phyloP scores from a whole-genome alignment of 2,329 filamentous ascomycete genomes.

The Bretziella fagacearum region DNA sequence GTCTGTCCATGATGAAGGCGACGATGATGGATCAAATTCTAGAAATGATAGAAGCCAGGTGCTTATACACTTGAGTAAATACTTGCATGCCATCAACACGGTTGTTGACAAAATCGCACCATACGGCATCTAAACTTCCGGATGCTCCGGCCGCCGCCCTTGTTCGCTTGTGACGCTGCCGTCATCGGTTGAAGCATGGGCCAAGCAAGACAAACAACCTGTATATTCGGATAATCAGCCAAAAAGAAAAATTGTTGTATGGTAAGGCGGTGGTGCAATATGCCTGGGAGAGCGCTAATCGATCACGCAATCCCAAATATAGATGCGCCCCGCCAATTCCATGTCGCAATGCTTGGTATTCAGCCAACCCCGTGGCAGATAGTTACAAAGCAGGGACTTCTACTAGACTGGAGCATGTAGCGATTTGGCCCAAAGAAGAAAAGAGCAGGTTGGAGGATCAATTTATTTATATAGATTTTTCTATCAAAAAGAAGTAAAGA shows the following conservation, averaged over 20 bases:
- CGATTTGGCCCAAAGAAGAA: conserved; percentile 3
- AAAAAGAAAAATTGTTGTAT: conserved; percentile 14
- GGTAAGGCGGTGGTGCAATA: conserved; percentile 15
- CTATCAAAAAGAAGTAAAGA: no score
- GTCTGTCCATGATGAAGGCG: neutral
- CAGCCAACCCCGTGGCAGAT: conserved; percentile 9
- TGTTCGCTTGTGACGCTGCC: neutral
- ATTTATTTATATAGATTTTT: neutral
- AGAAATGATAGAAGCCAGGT: no score
- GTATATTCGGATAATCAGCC: neutral
- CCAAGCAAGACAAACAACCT: neutral
- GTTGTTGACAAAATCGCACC: neutral
- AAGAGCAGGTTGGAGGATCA: neutral
- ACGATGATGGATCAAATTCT: neutral
- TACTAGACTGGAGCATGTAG: conserved; percentile 2
- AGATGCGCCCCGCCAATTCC: conserved; percentile 10
- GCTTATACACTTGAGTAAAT: neutral
- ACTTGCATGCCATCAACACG: neutral
- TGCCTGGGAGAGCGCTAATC: conserved; percentile 13
- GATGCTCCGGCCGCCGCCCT: neutral
- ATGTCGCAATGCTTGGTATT: conserved; percentile 3
- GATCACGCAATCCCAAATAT: conserved; percentile 15
- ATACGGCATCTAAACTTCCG: neutral
- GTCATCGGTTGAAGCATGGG: conserved; percentile 2
- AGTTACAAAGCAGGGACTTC: conserved; percentile 11